phyloP scores from a whole-genome alignment of 2,329 filamentous ascomycete species.

The Reticulascus tulasneorum region DNA sequence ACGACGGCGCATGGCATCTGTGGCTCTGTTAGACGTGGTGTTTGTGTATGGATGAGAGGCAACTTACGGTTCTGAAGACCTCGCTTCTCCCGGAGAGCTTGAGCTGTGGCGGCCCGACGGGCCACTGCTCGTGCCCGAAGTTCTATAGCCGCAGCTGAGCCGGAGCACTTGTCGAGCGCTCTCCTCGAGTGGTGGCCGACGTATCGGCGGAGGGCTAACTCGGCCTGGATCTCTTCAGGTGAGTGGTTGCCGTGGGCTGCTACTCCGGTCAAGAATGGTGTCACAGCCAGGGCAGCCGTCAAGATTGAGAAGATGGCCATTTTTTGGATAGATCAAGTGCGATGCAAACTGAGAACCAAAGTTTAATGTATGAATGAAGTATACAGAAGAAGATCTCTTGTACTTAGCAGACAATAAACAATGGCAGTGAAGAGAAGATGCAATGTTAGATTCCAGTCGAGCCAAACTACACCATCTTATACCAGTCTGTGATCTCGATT shows the following conservation, averaged over 20 bases:
- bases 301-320: constrained; percentile 9
- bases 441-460: too few relatives aligned
- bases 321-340: not conserved
- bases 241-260: constrained; percentile 27
- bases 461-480: too few relatives aligned
- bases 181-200: constrained; percentile 28
- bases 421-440: too few relatives aligned
- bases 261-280: constrained; percentile 18
- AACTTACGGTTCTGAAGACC: constrained; percentile 23
- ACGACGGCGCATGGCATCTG: constrained; percentile 31
- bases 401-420: too few relatives aligned
- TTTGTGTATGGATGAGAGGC: too few relatives aligned
- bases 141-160: constrained; percentile 31
- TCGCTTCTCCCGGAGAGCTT: constrained; percentile 33
- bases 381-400: too few relatives aligned
- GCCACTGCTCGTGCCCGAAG: constrained; percentile 34
- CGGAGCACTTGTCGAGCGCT: constrained; percentile 35
- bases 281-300: constrained; percentile 7
- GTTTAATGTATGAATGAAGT: too few relatives aligned
- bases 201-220: constrained; percentile 27
- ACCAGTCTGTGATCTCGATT: too few relatives aligned
- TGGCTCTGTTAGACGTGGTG: too few relatives aligned
- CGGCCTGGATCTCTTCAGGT: constrained; percentile 22
- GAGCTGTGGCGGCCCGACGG: constrained; percentile 34
- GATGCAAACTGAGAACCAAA: too few relatives aligned